Evolutionary conservation across 2,329 filamentous ascomycete genomes (phyloP).

Genomic region (Myriangium duriaei): DNA sequence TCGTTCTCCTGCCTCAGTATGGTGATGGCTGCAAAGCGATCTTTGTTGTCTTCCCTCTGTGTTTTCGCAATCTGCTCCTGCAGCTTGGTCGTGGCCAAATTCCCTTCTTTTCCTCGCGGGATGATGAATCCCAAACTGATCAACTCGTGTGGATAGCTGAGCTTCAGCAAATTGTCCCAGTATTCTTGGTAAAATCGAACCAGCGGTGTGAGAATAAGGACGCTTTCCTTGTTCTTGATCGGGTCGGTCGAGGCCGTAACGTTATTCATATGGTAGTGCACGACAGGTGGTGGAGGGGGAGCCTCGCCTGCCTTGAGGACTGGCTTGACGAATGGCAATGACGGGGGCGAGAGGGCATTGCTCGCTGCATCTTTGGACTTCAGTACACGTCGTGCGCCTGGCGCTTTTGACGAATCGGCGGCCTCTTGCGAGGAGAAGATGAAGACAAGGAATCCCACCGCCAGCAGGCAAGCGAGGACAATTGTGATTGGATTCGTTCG

Average conservation of each 20-base stretch:
- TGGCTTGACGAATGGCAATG: constrained; percentile 59
- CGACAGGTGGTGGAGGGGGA: constrained; percentile 65
- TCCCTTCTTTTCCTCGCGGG: constrained; percentile 85
- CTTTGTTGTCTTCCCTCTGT: constrained; percentile 66
- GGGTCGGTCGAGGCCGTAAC: constrained; percentile 71
- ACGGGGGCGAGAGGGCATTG: constrained; percentile 60
- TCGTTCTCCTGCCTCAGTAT: constrained; percentile 95
- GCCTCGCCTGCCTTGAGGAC: constrained; percentile 41
- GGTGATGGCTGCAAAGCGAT: constrained; percentile 83
- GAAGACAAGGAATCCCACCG: constrained; percentile 44
- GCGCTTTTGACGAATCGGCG: constrained; percentile 21
- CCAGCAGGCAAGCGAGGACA: constrained; percentile 56
- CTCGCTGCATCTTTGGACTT: constrained; percentile 45
- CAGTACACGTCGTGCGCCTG: constrained; percentile 37
- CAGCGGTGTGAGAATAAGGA: constrained; percentile 87
- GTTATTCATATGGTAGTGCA: constrained; percentile 91
- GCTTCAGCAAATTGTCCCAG: constrained; percentile 80
- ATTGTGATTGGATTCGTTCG: constrained; percentile 68
- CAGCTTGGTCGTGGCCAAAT: constrained; percentile 67
- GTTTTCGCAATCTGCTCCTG: constrained; percentile 78
- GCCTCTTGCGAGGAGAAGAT: constrained; percentile 38
- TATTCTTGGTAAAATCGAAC: constrained; percentile 87
- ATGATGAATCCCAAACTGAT: constrained; percentile 95
- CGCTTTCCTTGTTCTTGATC: constrained; percentile 64
- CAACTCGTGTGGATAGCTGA: constrained; percentile 84